Evolutionary conservation across 257 asterid genomes (phyloP).

Genomic region (Ophiorrhiza pumila): DNA sequence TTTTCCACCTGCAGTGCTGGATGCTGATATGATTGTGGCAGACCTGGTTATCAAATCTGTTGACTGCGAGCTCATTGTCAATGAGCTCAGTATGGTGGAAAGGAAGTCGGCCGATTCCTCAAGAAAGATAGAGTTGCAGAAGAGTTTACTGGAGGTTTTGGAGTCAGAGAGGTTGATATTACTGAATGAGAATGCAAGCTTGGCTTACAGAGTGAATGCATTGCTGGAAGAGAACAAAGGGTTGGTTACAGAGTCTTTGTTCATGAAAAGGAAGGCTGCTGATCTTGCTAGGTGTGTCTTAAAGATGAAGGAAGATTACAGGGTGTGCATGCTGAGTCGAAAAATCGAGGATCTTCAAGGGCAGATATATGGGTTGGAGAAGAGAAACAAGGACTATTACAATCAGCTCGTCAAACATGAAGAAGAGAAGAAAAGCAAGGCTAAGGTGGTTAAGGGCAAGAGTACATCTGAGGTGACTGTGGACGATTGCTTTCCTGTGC

Average conservation of each 20-base stretch:
- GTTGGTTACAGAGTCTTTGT: constrained; percentile 66
- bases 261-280: constrained; percentile 79
- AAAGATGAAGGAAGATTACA: constrained; percentile 81
- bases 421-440: constrained; percentile 30
- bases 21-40: constrained; percentile 55
- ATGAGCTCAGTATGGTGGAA: constrained; percentile 57
- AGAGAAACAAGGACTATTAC: constrained; percentile 78
- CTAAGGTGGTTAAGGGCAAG: constrained; percentile 24
- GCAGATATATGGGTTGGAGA: constrained; percentile 78
- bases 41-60: constrained; percentile 68
- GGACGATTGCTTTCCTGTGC: constrained; percentile 51
- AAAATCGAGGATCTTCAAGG: constrained; percentile 97
- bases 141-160: constrained; percentile 77
- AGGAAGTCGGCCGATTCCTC: constrained; percentile 49
- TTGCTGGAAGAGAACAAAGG: constrained; percentile 79
- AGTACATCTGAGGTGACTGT: constrained; percentile 30
- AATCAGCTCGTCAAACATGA: constrained; percentile 56
- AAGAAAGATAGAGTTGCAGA: constrained; percentile 77
- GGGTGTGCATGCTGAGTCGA: constrained; percentile 73
- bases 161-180: constrained; percentile 88
- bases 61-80: constrained; percentile 52
- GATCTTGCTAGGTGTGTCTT: constrained; percentile 83
- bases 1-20: constrained; percentile 22
- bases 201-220: constrained; percentile 61
- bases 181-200: constrained; percentile 69